Evolutionary conservation across 2,329 filamentous ascomycete species (phyloP).

Genomic region (Penicillium sp.): DNA sequence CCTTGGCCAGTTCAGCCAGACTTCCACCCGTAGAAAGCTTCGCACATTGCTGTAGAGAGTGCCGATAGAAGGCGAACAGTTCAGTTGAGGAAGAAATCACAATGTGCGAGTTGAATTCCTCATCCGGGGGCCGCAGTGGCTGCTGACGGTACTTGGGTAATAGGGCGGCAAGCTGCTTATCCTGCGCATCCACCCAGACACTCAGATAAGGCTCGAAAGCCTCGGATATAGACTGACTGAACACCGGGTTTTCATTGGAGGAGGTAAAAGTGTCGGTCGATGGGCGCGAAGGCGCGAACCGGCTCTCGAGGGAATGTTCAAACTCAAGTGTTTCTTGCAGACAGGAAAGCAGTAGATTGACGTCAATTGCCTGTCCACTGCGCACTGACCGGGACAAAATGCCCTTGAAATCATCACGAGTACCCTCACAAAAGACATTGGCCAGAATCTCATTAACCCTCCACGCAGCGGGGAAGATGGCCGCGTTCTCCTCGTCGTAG

Average conservation of each 20-base stretch:
- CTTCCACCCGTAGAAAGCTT: constrained; percentile 92
- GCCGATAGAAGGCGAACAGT: constrained; percentile 94
- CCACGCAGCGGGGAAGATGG: constrained; percentile 86
- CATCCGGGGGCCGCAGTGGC: constrained; percentile 75
- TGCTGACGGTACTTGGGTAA: constrained; percentile 87
- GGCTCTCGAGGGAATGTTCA: constrained; percentile 84
- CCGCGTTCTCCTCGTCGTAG: constrained; percentile 89
- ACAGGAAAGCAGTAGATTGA: constrained; percentile 84
- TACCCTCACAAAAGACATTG: constrained; percentile 92
- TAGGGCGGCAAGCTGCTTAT: constrained; percentile 78
- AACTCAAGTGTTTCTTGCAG: constrained; percentile 96
- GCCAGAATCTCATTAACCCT: constrained; percentile 86
- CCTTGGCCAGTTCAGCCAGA: constrained; percentile 79
- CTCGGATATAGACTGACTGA: constrained; percentile 89
- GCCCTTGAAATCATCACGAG: constrained; percentile 89
- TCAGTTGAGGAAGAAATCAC: constrained; percentile 95
- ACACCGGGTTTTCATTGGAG: constrained; percentile 74
- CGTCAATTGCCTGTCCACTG: constrained; percentile 77
- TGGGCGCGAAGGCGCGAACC: constrained; percentile 69
- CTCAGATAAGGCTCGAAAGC: constrained; percentile 97
- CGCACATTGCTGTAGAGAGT: constrained; percentile 89
- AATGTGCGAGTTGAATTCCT: constrained; percentile 87
- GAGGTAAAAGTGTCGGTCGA: constrained; percentile 90
- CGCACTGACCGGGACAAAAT: constrained; percentile 89
- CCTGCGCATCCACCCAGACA: constrained; percentile 95